Conservation (phyloP, 2,329 filamentous ascomycete genomes). For the Colletotrichum echinochloae region DNA sequence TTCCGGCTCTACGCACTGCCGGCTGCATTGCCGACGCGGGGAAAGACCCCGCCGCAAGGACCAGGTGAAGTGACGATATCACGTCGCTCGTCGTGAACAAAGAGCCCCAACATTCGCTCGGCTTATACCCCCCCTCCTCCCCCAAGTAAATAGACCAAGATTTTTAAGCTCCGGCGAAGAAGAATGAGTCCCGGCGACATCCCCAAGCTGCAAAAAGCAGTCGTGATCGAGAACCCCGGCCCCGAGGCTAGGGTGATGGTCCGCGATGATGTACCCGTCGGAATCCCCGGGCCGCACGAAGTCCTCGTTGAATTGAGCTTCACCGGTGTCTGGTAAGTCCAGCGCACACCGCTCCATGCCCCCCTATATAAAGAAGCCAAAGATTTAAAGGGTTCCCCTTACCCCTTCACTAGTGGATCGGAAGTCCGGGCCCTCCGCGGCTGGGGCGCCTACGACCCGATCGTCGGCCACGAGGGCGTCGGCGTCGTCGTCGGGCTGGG, state of each 20-base stretch:
- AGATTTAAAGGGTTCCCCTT: no score
- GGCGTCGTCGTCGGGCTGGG: conserved; percentile 49
- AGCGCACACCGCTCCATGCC: no score
- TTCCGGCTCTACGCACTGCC: neutral
- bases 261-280: conserved; percentile 24
- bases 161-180: no score
- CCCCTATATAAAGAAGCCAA: no score
- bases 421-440: conserved; percentile 48
- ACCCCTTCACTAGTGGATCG: conserved; percentile 44
- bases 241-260: conserved; percentile 11
- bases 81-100: neutral
- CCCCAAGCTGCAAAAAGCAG: conserved; percentile 18
- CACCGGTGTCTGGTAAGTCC: conserved; percentile 26
- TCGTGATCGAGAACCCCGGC: conserved; percentile 29
- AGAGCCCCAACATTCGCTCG: neutral
- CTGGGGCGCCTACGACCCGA: conserved; percentile 45
- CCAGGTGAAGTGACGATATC: no score
- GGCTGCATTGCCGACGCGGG: conserved; percentile 3
- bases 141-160: neutral
- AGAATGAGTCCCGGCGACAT: neutral
- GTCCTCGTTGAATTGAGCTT: conserved; percentile 17
- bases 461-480: conserved; percentile 50
- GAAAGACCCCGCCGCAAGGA: neutral
- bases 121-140: neutral
- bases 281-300: conserved; percentile 20